Evolutionary conservation across 2,329 filamentous ascomycete genomes (phyloP).

Genomic region (Phoma sp.): DNA sequence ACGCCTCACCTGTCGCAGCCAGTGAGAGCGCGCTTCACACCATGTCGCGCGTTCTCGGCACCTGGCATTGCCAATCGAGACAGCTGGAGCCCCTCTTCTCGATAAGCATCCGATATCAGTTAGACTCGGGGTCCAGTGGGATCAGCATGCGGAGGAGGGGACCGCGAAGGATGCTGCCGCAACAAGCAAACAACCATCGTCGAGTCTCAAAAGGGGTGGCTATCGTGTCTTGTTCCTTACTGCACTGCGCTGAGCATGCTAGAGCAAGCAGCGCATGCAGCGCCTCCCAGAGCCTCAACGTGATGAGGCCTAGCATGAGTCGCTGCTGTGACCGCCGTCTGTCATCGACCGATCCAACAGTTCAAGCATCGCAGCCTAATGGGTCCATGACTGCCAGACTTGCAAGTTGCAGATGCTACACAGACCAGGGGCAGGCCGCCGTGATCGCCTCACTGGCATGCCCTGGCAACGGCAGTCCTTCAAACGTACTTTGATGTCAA

Average conservation of each 20-base stretch:
- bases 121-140: conserved; percentile 27
- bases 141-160: conserved; percentile 30
- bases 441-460: conserved; percentile 33
- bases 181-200: conserved; percentile 28
- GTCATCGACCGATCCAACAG: conserved; percentile 30
- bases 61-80: conserved; percentile 31
- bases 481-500: conserved; percentile 22
- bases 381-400: conserved; percentile 15
- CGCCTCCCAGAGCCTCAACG: conserved; percentile 2
- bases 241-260: neutral
- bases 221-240: neutral
- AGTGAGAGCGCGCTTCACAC: conserved; percentile 23
- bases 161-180: conserved; percentile 22
- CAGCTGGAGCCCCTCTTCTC: conserved; percentile 21
- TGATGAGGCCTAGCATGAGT: conserved; percentile 13
- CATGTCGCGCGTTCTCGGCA: conserved; percentile 18
- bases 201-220: conserved; percentile 8
- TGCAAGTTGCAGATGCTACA: conserved; percentile 6
- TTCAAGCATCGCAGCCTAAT: conserved; percentile 17
- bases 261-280: neutral
- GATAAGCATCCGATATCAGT: conserved; percentile 38
- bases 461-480: conserved; percentile 21
- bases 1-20: conserved; percentile 30
- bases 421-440: conserved; percentile 15
- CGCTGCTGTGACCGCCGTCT: conserved; percentile 5